Evolutionary conservation across 139 green algal genomes (phyloP).

Genomic region (Coelastrella sp.): DNA sequence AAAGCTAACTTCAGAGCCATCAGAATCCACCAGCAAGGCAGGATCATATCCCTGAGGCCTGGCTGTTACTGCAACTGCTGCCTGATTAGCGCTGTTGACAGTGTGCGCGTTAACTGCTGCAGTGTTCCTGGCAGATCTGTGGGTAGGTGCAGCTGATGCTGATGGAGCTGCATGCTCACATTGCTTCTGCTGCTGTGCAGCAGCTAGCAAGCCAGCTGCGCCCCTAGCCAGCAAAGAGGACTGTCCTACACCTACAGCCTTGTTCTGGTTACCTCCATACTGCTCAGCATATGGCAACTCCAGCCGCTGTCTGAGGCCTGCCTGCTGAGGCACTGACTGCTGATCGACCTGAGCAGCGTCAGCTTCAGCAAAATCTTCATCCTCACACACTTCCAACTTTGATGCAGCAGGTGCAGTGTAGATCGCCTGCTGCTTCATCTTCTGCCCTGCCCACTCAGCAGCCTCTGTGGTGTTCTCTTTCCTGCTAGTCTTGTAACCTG

Average conservation of each 20-base stretch:
- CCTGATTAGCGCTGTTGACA: too few species aligned
- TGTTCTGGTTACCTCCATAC: too few species aligned
- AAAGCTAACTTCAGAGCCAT: slow-evolving; percentile 77
- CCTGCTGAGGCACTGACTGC: slow-evolving; percentile 30
- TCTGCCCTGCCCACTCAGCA: slow-evolving; percentile 48
- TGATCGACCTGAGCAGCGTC: not conserved
- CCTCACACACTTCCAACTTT: slow-evolving; percentile 76
- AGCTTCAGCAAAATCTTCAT: slow-evolving; percentile 72
- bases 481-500: slow-evolving; percentile 30
- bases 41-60: slow-evolving; percentile 41
- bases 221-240: too few species aligned
- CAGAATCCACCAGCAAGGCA: not conserved
- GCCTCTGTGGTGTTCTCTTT: slow-evolving; percentile 65
- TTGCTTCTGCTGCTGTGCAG: not conserved
- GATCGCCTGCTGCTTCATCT: slow-evolving; percentile 17
- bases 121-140: too few species aligned
- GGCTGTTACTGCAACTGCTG: too few species aligned
- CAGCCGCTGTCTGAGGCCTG: not conserved
- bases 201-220: not conserved
- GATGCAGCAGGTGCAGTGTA: not conserved
- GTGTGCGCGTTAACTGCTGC: too few species aligned
- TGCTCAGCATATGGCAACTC: not conserved
- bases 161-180: not conserved
- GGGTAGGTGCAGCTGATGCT: not conserved
- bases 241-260: too few species aligned